Base-by-base conservation (phyloP, 1,284 basidiomycete genomes). In the Fomitopsis schrenkii region DNA sequence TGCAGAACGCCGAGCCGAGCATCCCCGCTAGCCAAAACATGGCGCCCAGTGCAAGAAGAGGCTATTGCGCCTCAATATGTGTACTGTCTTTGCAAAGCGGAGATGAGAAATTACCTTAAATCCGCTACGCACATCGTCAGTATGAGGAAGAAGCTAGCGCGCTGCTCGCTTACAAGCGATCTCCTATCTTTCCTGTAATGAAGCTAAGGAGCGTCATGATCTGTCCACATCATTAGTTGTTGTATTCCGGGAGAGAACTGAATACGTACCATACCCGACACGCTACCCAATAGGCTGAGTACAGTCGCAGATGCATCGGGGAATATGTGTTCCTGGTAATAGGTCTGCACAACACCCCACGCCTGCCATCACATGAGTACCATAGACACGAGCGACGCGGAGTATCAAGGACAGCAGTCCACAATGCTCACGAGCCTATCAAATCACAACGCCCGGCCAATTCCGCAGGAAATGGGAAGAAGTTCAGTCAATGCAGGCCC, bases 281-380 rank as follows among this genome's bases (percentile, higher is more conserved):
- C 59, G 41, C 69, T 70, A 10, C 70, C 69, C 54, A 71, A 45
- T 4, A 64, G 60, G 9, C 66, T 70, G 30, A 71, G 59, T 5
- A 69, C 57, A 2, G 70, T 65, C n/a, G 60, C 62, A 2, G 66
- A 58, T 2, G 66, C 62, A 22, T 61, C 54, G n/a, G 68, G 64
- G 44, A 71, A 66, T 56, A 67, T 58, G 36, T 67, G 59, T 46
- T 63, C 57, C 46, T 63, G 62, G 59, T 70, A 71, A 48, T 67
- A 70, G 57, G 64, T 64, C 55, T 71, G 69, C 12, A 69, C 68
- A 3, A 71, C 69, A 28, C 69, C 70, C 70, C 70, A 71, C 33
- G 64, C 65, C 70, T 71, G 56, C 7, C 58, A 59, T 41, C 22
- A 54, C n/a, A 26, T 68, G 62, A 71, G 64, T 64, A 65, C 54